phyloP scores from a whole-genome alignment of 805 yeast genomes.

The Spathaspora girioi region DNA sequence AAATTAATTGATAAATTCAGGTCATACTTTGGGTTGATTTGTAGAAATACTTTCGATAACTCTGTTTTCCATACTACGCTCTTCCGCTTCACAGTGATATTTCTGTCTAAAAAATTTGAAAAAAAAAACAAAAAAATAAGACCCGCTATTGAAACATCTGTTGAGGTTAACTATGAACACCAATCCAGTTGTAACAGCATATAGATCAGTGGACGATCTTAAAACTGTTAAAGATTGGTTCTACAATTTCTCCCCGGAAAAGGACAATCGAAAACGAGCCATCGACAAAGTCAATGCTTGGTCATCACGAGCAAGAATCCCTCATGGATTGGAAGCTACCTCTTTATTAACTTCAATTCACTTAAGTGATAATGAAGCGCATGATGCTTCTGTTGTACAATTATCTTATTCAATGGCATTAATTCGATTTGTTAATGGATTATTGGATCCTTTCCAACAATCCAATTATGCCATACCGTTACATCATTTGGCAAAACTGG shows the following conservation, averaged over 20 bases:
- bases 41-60: neutral
- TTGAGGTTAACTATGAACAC: neutral
- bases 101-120: neutral
- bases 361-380: conserved; percentile 14
- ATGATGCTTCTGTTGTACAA: conserved; percentile 38
- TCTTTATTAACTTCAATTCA: conserved; percentile 51
- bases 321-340: conserved; percentile 72
- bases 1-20: too few relatives aligned
- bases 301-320: conserved; percentile 58
- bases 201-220: conserved; percentile 41
- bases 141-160: neutral
- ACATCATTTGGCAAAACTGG: conserved; percentile 63
- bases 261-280: conserved; percentile 41
- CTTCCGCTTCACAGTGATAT: neutral
- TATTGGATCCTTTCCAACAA: conserved; percentile 83
- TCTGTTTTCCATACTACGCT: neutral
- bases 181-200: conserved; percentile 14
- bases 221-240: conserved; percentile 48
- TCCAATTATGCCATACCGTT: conserved; percentile 76
- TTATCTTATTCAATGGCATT: conserved; percentile 69
- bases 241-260: conserved; percentile 30
- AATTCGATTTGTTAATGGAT: conserved; percentile 85
- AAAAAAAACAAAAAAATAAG: neutral
- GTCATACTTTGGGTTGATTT: neutral
- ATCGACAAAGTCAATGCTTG: conserved; percentile 51